Conservation (phyloP, 192 early-diverging fungal genomes). For the Backusella tarrabulga region DNA sequence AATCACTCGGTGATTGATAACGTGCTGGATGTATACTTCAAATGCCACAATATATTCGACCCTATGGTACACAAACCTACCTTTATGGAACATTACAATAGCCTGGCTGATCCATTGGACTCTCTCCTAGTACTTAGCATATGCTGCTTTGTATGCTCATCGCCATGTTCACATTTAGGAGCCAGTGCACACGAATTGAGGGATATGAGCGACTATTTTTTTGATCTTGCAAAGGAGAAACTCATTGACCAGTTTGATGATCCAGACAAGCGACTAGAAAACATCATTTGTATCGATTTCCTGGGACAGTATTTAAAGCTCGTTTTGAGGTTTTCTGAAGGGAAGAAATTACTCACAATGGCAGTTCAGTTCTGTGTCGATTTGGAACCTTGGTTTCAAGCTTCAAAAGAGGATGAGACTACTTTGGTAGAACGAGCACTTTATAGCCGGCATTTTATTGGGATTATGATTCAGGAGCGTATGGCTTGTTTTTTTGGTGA, state of each 20-base stretch:
- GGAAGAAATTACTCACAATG: background rate
- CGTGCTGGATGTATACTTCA: background rate
- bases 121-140: background rate
- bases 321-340: background rate
- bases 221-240: slow-evolving; percentile 3
- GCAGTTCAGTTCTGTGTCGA: background rate
- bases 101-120: background rate
- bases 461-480: background rate
- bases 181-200: background rate
- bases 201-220: slow-evolving; percentile 1
- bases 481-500: background rate
- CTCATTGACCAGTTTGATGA: background rate
- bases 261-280: background rate
- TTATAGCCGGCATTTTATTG: background rate
- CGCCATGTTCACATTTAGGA: background rate
- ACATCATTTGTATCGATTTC: background rate
- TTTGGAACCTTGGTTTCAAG: background rate
- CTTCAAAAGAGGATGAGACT: background rate
- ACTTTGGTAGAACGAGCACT: background rate
- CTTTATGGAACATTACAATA: background rate
- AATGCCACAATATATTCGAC: background rate
- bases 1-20: background rate
- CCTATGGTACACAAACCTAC: background rate
- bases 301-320: background rate
- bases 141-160: background rate